These are phyloP conservation scores for Cladorrhinum sp. DNA, from an alignment of 2,329 filamentous ascomycete species.

Conservation along the genomic window DNA sequence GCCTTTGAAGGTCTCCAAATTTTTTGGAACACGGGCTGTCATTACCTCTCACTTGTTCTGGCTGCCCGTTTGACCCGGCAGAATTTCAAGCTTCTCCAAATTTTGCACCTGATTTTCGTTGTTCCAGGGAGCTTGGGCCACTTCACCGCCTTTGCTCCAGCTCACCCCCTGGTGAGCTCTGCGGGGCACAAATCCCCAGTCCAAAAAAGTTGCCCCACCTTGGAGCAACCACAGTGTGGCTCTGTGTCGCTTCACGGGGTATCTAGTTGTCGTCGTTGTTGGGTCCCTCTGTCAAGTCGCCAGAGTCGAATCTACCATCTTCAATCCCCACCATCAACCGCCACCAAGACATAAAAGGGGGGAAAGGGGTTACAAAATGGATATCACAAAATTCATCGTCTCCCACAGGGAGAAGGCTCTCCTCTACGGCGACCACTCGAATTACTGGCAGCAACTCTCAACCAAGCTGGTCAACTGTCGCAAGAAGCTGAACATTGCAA, in stretches of 20 bases:
- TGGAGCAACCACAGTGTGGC: background rate
- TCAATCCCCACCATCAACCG: background rate
- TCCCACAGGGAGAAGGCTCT: slow-evolving; percentile 78
- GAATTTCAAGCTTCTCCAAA: background rate
- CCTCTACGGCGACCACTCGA: slow-evolving; percentile 82
- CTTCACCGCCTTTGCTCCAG: background rate
- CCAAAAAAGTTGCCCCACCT: slow-evolving; percentile 3
- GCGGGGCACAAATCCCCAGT: slow-evolving; percentile 7
- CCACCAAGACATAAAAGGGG: background rate
- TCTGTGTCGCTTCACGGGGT: background rate
- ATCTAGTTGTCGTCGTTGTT: background rate
- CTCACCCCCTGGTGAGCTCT: background rate
- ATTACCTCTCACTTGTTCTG: background rate
- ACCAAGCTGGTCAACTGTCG: slow-evolving; percentile 79
- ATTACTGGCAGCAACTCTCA: slow-evolving; percentile 76
- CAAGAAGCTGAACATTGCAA: slow-evolving; percentile 80
- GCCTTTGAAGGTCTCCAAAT: background rate
- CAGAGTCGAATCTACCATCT: background rate
- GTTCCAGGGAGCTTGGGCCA: background rate
- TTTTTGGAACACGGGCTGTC: slow-evolving; percentile 1
- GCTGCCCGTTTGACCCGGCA: slow-evolving; percentile 1
- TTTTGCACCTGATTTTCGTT: background rate
- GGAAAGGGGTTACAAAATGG: slow-evolving; percentile 56
- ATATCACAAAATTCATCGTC: slow-evolving; percentile 82
- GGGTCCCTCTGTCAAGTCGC: background rate